A percentile compares a stretch with the other conserved stretches of the same genome.
Conservation (phyloP, 1,284 basidiomycete genomes). For the Clitocybe nebularis region DNA sequence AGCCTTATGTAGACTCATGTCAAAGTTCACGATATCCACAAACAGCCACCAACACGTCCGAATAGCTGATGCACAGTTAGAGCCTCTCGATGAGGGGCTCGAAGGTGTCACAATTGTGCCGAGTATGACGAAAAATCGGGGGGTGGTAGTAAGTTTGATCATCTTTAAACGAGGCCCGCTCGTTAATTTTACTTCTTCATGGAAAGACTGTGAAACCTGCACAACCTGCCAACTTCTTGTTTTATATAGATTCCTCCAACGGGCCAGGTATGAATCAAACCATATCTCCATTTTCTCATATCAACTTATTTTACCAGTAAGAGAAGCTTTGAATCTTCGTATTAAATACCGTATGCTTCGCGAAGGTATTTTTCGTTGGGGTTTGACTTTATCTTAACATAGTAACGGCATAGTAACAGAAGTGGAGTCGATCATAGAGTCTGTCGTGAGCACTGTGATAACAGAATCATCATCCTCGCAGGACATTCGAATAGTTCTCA, state of each 20-base stretch:
- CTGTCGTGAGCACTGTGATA: conserved; percentile 41
- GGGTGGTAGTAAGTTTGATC: conserved; percentile 35
- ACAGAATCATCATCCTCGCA: conserved; percentile 26
- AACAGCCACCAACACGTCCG: conserved; percentile 70
- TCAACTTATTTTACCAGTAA: conserved; percentile 34
- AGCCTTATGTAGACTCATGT: too few species aligned
- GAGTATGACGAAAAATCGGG: conserved; percentile 37
- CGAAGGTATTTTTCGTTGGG: conserved; percentile 49
- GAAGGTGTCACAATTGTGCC: conserved; percentile 49
- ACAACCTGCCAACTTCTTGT: conserved; percentile 69
- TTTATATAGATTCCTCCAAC: conserved; percentile 57
- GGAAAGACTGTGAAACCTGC: conserved; percentile 63
- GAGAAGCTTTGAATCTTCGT: conserved; percentile 56
- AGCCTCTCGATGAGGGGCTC: conserved; percentile 35
- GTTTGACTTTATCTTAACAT: conserved; percentile 6
- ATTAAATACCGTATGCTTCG: conserved; percentile 71
- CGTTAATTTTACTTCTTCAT: neutral
- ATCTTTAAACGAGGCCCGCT: neutral
- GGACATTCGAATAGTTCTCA: conserved; percentile 36
- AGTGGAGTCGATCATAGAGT: conserved; percentile 55
- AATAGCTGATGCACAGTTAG: conserved; percentile 54
- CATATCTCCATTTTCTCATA: conserved; percentile 8
- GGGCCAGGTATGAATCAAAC: conserved; percentile 48
- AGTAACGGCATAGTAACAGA: conserved; percentile 34
- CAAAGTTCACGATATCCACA: conserved; percentile 76